phyloP scores from a whole-genome alignment of 2,329 filamentous ascomycete species.

The Stemphylium lycopersici region DNA sequence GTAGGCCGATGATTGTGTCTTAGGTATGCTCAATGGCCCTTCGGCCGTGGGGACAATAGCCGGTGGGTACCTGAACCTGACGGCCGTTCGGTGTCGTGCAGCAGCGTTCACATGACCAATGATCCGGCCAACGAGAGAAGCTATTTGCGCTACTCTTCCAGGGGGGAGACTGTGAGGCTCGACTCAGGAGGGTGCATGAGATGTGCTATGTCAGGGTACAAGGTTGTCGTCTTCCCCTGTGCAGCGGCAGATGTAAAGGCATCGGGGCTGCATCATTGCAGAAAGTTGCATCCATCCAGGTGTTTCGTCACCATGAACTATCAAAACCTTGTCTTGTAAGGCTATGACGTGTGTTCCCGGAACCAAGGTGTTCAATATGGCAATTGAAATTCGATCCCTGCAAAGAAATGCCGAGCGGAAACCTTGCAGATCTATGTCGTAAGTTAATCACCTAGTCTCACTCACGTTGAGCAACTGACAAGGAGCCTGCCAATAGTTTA shows the following conservation, averaged over 20 bases:
- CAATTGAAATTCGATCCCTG: neutral
- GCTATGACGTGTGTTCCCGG: neutral
- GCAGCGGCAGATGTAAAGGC: neutral
- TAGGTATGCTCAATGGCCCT: neutral
- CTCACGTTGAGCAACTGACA: neutral
- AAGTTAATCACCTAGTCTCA: neutral
- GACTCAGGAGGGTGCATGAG: too few relatives aligned
- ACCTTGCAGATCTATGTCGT: neutral
- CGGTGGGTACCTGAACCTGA: slow-evolving; percentile 22
- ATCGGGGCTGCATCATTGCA: too few relatives aligned
- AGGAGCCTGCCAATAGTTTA: neutral
- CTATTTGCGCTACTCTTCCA: neutral
- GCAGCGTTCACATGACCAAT: neutral
- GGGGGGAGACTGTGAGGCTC: neutral
- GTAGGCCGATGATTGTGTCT: neutral
- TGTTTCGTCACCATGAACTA: too few relatives aligned
- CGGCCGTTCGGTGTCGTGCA: slow-evolving; percentile 1
- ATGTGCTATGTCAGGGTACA: neutral
- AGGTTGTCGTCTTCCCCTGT: neutral
- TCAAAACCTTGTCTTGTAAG: too few relatives aligned
- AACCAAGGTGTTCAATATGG: neutral
- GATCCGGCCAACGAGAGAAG: slow-evolving; percentile 8
- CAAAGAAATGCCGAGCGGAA: neutral
- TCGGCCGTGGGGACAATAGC: slow-evolving; percentile 11
- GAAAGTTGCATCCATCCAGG: too few relatives aligned